phyloP scores from a whole-genome alignment of 2,329 filamentous ascomycete species.

The Aspergillus sp. region DNA sequence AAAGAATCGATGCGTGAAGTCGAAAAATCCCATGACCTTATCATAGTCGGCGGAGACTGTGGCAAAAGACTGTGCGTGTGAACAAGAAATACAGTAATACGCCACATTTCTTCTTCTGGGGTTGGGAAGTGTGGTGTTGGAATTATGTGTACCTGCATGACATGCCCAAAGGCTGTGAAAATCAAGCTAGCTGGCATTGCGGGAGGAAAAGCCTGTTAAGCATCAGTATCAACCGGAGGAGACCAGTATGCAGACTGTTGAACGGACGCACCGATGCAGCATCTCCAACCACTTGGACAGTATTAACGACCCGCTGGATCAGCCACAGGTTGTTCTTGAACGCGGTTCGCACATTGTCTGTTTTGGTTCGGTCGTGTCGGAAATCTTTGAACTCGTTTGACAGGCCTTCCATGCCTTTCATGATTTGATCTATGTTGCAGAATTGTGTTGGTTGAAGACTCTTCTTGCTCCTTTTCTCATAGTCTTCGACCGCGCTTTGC shows the following conservation, averaged over 20 bases:
- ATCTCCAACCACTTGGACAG: slow-evolving; percentile 4
- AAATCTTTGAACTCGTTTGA: slow-evolving; percentile 8
- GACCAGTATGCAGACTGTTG: background rate
- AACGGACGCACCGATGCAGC: slow-evolving; percentile 2
- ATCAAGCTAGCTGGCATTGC: slow-evolving; percentile 19
- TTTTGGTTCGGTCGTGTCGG: slow-evolving; percentile 10
- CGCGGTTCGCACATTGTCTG: slow-evolving; percentile 9
- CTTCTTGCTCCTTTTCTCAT: slow-evolving; percentile 8
- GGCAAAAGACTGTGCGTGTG: slow-evolving; percentile 3
- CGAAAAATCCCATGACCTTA: slow-evolving; percentile 14
- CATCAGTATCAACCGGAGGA: background rate
- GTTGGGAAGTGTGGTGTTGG: background rate
- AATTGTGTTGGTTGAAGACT: slow-evolving; percentile 3
- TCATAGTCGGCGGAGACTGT: slow-evolving; percentile 11
- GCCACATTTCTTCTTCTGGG: too few relatives aligned
- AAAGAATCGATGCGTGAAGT: slow-evolving; percentile 15
- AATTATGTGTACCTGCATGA: slow-evolving; percentile 12
- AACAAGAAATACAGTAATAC: background rate
- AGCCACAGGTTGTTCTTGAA: slow-evolving; percentile 14
- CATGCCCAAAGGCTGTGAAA: slow-evolving; percentile 20
- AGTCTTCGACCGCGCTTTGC: slow-evolving; percentile 7
- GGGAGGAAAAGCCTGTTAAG: slow-evolving; percentile 15
- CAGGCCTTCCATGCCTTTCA: slow-evolving; percentile 8
- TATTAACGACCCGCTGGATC: slow-evolving; percentile 10
- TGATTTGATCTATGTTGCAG: slow-evolving; percentile 6